Conservation (phyloP, 176 grass and related monocot species). For the Themeda triandra region DNA sequence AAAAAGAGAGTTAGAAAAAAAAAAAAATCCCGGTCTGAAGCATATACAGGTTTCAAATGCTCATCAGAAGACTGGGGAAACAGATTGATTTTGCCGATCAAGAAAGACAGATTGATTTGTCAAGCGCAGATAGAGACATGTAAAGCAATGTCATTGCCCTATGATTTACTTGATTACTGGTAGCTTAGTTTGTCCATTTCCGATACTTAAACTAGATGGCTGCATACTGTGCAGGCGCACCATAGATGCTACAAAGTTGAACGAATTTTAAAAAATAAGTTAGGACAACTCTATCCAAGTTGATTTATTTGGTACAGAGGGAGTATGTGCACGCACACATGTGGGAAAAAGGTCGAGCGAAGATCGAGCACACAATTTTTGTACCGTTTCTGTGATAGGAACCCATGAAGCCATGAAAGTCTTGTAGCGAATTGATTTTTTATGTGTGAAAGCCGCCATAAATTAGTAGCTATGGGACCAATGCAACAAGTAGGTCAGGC, state of each 20-base stretch:
- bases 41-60: neutral
- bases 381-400: neutral
- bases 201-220: neutral
- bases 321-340: neutral
- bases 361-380: neutral
- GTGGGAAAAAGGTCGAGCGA: neutral
- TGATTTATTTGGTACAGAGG: neutral
- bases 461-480: neutral
- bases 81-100: neutral
- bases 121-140: neutral
- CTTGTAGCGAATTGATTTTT: neutral
- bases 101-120: neutral
- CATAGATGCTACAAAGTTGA: neutral
- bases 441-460: neutral
- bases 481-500: neutral
- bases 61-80: neutral
- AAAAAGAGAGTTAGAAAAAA: neutral
- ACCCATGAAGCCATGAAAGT: neutral
- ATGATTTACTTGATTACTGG: neutral
- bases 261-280: neutral
- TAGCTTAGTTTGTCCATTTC: conserved; percentile 3
- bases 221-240: neutral
- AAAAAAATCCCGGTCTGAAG: neutral
- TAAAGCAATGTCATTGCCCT: neutral
- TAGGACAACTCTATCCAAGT: neutral